Base-by-base conservation (phyloP, 768 basidiomycete genomes). In the Lactarius evosmus region DNA sequence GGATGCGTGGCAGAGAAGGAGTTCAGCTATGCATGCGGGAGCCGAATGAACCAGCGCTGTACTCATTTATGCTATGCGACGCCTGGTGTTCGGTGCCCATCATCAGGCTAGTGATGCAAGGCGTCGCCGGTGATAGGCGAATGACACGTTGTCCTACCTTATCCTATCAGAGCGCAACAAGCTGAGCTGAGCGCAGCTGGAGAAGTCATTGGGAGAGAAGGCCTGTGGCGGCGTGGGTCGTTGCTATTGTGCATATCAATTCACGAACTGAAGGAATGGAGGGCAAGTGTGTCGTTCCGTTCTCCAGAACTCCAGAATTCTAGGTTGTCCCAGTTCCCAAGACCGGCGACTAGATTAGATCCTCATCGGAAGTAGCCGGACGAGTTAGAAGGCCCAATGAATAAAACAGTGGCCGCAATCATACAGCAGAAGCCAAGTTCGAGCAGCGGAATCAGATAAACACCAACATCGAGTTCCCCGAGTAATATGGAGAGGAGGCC, bases 261-360 rank as follows among this genome's bases (percentile, higher is more conserved):
- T n/a, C 8, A n/a, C 2, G 44, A 12, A 22, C 22, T 25, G 22
- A 25, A 12, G 22, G 22, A 44, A 46, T 46, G 22, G 12, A 46
- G 11, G 12, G 46, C 46, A 46, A 4, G 7, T 11, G 16, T 17
- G 5, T 1, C 36, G 12, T n/a, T 4, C n/a, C n/a, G n/a, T n/a
- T n/a, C n/a, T n/a, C n/a, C n/a, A n/a, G n/a, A n/a, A n/a, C n/a
- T n/a, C n/a, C n/a, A n/a, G n/a, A n/a, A n/a, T n/a, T 46, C 41
- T 7, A 41, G n/a, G 44, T 11, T 22, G 8, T 5, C 19, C 9
- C 4, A 14, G 19, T 22, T 5, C n/a, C 12, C n/a, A 44, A 44
- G n/a, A 46, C 22, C 4, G 11, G 46, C 46, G 46, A 11, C 46
- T 46, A 46, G 41, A 58, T 50, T 54, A 60, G 33, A 59, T 17